phyloP scores from a whole-genome alignment of 23 red algal genomes.

The Cyanidioschyzon merolae region DNA sequence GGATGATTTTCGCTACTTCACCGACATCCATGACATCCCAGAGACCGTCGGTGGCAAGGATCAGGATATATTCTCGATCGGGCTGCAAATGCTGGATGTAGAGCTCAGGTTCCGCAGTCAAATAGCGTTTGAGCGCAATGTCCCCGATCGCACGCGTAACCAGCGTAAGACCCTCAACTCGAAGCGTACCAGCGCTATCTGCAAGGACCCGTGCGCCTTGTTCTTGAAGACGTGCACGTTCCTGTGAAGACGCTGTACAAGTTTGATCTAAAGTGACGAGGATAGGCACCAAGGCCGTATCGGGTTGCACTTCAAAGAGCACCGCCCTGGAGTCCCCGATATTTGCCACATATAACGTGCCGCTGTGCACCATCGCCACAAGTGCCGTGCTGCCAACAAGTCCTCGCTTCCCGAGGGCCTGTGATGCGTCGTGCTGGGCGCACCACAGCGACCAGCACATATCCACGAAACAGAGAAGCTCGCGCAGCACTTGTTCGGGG shows the following conservation, averaged over 20 bases:
- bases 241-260: conserved; percentile 34
- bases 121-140: conserved; percentile 45
- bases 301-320: conserved; percentile 33
- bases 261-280: conserved; percentile 36
- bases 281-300: not conserved
- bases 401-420: not conserved
- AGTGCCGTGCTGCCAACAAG: conserved; percentile 59
- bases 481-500: conserved; percentile 22
- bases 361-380: conserved; percentile 36
- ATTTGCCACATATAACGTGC: conserved; percentile 72
- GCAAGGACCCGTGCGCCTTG: conserved; percentile 47
- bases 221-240: conserved; percentile 27
- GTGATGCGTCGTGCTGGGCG: not conserved
- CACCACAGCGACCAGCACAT: conserved; percentile 48
- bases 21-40: conserved; percentile 65
- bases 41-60: conserved; percentile 80
- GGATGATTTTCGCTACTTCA: conserved; percentile 42
- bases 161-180: conserved; percentile 56
- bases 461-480: conserved; percentile 45
- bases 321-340: conserved; percentile 77
- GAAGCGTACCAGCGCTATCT: conserved; percentile 14
- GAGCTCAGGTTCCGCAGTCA: conserved; percentile 56
- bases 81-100: conserved; percentile 15
- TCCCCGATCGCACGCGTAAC: conserved; percentile 85
- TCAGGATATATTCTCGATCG: conserved; percentile 35